Evolutionary conservation across 345 rosid genomes (phyloP).

Genomic region (Citrus australasica): DNA sequence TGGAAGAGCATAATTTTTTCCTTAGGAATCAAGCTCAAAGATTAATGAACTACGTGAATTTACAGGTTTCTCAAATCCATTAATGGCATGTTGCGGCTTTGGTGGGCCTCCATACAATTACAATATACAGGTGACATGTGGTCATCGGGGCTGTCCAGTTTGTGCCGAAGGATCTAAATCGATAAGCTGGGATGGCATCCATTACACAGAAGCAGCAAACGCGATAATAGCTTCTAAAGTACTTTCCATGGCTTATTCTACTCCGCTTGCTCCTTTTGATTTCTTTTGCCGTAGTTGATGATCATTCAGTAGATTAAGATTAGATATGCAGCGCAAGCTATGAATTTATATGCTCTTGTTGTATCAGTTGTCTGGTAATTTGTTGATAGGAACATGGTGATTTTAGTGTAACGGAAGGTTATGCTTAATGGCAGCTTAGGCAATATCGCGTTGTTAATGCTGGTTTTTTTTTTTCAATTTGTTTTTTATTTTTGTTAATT

Average conservation of each 20-base stretch:
- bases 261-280: slow-evolving; percentile 42
- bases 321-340: neutral
- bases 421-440: neutral
- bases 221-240: slow-evolving; percentile 52
- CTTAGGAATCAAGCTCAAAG: neutral
- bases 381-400: neutral
- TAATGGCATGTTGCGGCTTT: slow-evolving; percentile 83
- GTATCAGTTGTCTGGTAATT: neutral
- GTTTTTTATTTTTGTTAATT: too few relatives aligned
- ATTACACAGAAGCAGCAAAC: slow-evolving; percentile 76
- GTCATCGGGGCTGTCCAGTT: slow-evolving; percentile 40
- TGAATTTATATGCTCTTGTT: neutral
- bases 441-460: too few relatives aligned
- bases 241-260: slow-evolving; percentile 55
- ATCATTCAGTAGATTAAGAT: neutral
- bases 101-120: slow-evolving; percentile 90
- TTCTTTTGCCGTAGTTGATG: slow-evolving; percentile 47
- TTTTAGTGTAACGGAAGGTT: neutral
- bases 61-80: slow-evolving; percentile 64
- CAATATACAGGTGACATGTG: slow-evolving; percentile 58
- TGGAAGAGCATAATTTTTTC: neutral
- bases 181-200: slow-evolving; percentile 80
- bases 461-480: too few relatives aligned
- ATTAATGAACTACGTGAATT: neutral
- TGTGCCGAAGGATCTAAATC: slow-evolving; percentile 48